Conservation (phyloP, 768 basidiomycete species). For the Lanmaoa rubissima region DNA sequence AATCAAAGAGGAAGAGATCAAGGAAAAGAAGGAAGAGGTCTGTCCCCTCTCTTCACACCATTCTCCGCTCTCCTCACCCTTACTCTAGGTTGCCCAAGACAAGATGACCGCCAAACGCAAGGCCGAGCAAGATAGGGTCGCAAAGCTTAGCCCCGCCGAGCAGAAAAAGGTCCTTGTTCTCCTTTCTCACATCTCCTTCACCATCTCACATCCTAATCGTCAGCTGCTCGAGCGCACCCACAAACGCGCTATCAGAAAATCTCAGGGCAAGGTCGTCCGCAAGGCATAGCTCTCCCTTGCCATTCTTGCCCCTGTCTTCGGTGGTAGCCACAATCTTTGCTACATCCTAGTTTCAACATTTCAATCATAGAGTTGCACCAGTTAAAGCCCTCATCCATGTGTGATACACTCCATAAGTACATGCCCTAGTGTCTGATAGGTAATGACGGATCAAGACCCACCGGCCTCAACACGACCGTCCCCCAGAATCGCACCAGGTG, state of each 20-base stretch:
- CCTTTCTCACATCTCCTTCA: neutral
- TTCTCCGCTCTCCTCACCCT: neutral
- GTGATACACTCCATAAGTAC: constrained; percentile 11
- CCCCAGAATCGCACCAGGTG: constrained; percentile 11
- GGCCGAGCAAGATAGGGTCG: constrained; percentile 69
- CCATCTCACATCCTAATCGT: neutral
- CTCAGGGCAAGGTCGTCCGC: constrained; percentile 58
- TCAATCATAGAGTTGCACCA: constrained; percentile 14
- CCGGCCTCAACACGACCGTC: constrained; percentile 1
- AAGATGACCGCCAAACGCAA: constrained; percentile 71
- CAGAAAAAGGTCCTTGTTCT: constrained; percentile 66
- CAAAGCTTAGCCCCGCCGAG: constrained; percentile 72
- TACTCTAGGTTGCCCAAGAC: constrained; percentile 52
- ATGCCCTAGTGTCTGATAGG: neutral
- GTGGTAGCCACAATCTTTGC: neutral
- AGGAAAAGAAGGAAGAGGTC: constrained; percentile 72
- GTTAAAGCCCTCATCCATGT: constrained; percentile 4
- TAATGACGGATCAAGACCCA: constrained; percentile 18
- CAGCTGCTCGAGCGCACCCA: constrained; percentile 75
- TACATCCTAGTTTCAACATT: constrained; percentile 1
- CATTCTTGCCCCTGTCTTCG: neutral
- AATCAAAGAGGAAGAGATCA: constrained; percentile 64
- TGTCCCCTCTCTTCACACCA: constrained; percentile 7
- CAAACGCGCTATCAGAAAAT: constrained; percentile 66
- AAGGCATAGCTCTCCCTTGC: constrained; percentile 17